Base-by-base conservation (phyloP, 148 eudicot species). In the Hydrangea macrophylla region DNA sequence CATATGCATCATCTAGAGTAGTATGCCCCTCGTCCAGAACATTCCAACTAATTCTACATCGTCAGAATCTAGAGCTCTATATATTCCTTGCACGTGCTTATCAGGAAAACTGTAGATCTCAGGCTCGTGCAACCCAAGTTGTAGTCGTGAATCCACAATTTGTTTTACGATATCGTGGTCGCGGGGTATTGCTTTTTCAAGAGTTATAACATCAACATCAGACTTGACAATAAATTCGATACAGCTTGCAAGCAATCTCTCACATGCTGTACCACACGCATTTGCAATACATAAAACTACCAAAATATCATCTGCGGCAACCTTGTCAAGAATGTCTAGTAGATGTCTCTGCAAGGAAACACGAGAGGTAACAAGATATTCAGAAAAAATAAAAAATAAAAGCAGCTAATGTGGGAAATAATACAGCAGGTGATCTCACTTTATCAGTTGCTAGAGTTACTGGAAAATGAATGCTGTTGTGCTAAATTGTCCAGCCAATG, bases 11-110 rank as follows among this genome's bases (percentile, higher is more conserved):
- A 71, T 90, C 96, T 30, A 92, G 85, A 35, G 77, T 82, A 2
- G 89, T 85, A 79, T 79, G 89, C 12, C 81, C 85, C 74, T 92
- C 96, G 75, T 76, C 84, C 32, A 90, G 71, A 37, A 92, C 96
- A 87, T 85, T 68, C 82, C 80, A 20, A 92, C 85, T 64, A 92
- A 80, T 58, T 92, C 98, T 40, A 92, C 94, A 79, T 92, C 96
- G 62, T 92, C 90, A 9, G 96, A 92, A 66, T 92, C 96, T 36
- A 92, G 72, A 48, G 98, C 96, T 73, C 92, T 77, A 68, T 87
- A 93, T 57, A 90, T 80, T 77, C 94, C 86, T 81, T 86, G 84
- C 65, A 86, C 90, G 53, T 91, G 95, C 61, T 88, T 86, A 78
- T 91, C 85, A 36, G 95, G 97, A 72, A 73, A 82, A 33, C 63